Conservation (phyloP, 805 yeast genomes). For the Sungouiella blattae region DNA sequence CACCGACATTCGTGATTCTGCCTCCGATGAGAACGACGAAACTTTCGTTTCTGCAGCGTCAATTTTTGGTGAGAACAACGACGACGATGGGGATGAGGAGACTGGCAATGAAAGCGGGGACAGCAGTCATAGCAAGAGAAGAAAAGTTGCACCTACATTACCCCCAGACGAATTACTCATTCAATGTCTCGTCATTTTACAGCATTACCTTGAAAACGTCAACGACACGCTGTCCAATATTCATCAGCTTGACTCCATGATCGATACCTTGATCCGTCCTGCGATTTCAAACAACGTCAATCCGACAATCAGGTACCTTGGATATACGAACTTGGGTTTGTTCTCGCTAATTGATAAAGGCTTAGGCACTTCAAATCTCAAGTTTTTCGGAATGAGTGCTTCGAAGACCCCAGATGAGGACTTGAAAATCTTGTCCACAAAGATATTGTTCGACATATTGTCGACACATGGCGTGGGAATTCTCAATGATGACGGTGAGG, state of each 20-base stretch:
- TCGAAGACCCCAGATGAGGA: constrained; percentile 59
- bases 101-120: constrained; percentile 18
- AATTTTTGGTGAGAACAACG: constrained; percentile 19
- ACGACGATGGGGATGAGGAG: constrained; percentile 13
- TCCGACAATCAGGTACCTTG: constrained; percentile 54
- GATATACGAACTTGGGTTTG: constrained; percentile 73
- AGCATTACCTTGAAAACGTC: constrained; percentile 64
- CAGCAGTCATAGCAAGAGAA: constrained; percentile 19
- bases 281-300: constrained; percentile 54
- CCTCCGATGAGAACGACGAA: constrained; percentile 35
- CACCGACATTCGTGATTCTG: constrained; percentile 76
- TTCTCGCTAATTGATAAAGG: constrained; percentile 66
- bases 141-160: constrained; percentile 35
- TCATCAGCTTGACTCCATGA: constrained; percentile 60
- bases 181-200: constrained; percentile 66
- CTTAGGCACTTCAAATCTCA: constrained; percentile 61
- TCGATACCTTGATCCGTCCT: constrained; percentile 75
- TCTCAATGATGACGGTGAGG: constrained; percentile 47
- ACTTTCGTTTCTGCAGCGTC: constrained; percentile 25
- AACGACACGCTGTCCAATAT: constrained; percentile 64
- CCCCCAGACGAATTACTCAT: constrained; percentile 47
- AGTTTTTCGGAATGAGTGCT: constrained; percentile 65
- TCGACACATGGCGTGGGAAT: constrained; percentile 73
- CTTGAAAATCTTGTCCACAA: constrained; percentile 58
- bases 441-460: constrained; percentile 72